phyloP scores from a whole-genome alignment of 2,329 filamentous ascomycete species.

The Alternaria gaisen region DNA sequence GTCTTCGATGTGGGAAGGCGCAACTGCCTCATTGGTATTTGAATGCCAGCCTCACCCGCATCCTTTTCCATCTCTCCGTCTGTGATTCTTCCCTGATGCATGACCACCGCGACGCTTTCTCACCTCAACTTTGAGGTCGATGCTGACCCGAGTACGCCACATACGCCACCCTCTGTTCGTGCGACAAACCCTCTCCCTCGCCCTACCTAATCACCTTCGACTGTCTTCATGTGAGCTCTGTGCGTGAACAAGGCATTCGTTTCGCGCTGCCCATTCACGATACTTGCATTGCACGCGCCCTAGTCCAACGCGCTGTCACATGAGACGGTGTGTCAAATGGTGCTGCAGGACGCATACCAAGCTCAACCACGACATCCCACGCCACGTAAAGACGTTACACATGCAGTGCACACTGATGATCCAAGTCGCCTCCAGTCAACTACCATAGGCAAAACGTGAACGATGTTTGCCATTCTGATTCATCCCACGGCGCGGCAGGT shows the following conservation, averaged over 20 bases:
- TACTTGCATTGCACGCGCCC: background rate
- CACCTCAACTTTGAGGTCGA: constrained; percentile 32
- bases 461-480: constrained; percentile 25
- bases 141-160: constrained; percentile 19
- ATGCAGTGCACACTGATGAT: constrained; percentile 22
- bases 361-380: constrained; percentile 34
- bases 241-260: background rate
- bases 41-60: constrained; percentile 11
- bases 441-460: constrained; percentile 20
- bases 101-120: background rate
- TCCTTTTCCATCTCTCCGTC: background rate
- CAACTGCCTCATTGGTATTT: constrained; percentile 6
- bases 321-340: constrained; percentile 3
- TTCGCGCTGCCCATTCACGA: background rate
- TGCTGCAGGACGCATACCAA: background rate
- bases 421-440: constrained; percentile 22
- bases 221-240: background rate
- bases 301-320: constrained; percentile 13
- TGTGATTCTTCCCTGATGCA: background rate
- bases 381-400: constrained; percentile 40
- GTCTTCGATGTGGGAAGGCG: constrained; percentile 15
- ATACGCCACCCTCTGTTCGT: background rate
- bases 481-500: constrained; percentile 37
- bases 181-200: background rate
- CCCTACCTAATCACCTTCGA: background rate